phyloP scores from a whole-genome alignment of 1,284 basidiomycete species.

The Trichosporon asahii region DNA sequence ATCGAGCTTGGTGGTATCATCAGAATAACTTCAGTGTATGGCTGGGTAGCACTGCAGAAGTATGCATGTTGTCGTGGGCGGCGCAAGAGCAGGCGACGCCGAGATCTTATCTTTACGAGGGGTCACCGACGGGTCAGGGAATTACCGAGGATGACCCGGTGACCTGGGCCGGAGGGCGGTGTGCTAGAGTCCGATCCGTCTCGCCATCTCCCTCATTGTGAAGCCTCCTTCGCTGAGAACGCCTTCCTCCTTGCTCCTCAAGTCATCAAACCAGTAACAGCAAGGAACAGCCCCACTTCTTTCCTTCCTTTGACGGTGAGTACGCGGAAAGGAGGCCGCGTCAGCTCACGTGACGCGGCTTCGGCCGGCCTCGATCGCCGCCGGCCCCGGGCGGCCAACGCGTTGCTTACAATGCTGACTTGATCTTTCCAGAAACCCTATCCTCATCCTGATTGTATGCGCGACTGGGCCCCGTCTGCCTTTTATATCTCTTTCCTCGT shows the following conservation, averaged over 20 bases:
- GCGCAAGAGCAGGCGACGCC: background rate
- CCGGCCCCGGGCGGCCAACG: background rate
- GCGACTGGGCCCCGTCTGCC: background rate
- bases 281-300: background rate
- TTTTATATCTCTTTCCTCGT: background rate
- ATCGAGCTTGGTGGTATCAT: background rate
- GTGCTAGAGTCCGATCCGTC: background rate
- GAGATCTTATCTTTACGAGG: background rate
- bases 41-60: background rate
- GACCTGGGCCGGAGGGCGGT: background rate
- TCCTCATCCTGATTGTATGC: background rate
- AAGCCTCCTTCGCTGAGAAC: background rate
- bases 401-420: background rate
- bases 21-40: background rate
- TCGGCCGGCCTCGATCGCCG: background rate
- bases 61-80: background rate
- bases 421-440: background rate
- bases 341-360: slow-evolving; percentile 3
- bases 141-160: slow-evolving; percentile 1
- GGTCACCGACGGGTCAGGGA: background rate
- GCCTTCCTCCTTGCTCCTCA: background rate
- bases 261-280: background rate
- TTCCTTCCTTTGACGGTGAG: background rate
- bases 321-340: background rate
- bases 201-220: background rate